phyloP scores from a whole-genome alignment of 2,329 filamentous ascomycete species.

The Daldinia sp. region DNA sequence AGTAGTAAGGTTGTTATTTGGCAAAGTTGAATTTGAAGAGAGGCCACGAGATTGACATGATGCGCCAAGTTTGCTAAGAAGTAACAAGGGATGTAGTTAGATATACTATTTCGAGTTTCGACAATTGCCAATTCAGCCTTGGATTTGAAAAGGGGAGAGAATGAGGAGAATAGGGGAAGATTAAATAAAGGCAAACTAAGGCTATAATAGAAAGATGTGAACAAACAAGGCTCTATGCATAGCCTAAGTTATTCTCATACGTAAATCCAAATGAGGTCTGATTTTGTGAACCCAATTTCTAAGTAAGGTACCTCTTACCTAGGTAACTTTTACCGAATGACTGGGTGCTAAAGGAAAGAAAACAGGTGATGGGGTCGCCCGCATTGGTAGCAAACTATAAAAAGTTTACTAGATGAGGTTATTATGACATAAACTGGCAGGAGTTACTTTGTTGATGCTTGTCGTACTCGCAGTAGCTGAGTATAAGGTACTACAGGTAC shows the following conservation, averaged over 20 bases:
- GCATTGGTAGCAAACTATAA: slow-evolving; percentile 3
- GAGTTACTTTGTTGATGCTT: background rate
- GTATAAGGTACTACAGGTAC: no score
- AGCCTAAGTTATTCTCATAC: background rate
- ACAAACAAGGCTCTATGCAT: slow-evolving; percentile 5
- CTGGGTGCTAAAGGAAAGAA: background rate
- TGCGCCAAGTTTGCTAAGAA: background rate
- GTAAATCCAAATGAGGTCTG: slow-evolving; percentile 4
- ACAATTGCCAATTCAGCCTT: background rate
- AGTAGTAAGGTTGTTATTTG: background rate
- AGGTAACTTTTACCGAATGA: background rate
- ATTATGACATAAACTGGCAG: background rate
- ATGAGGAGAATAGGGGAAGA: background rate
- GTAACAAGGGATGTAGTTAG: background rate
- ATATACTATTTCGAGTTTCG: background rate
- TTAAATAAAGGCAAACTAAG: background rate
- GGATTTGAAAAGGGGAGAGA: background rate
- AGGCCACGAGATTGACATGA: background rate
- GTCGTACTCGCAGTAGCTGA: background rate
- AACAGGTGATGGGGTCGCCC: background rate
- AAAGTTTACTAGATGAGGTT: slow-evolving; percentile 2
- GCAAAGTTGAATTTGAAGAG: background rate
- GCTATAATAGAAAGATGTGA: background rate
- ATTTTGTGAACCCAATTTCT: background rate
- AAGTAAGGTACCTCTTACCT: no score